Conservation (phyloP, 2,329 filamentous ascomycete species). For the Malbranchea zuffiana region DNA sequence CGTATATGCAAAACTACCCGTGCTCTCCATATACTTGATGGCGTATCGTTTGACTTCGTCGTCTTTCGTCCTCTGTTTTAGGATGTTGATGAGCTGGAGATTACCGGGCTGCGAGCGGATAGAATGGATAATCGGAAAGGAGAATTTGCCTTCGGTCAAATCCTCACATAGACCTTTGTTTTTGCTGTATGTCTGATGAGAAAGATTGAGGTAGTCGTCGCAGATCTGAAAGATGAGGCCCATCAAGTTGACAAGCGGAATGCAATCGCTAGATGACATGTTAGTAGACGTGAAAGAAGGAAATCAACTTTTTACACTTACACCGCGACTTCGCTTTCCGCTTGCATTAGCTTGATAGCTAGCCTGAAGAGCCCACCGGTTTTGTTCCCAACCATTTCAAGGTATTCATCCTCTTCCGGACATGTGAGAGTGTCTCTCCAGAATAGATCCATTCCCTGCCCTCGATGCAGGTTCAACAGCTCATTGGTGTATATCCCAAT, state of each 20-base stretch:
- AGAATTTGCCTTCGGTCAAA: constrained; percentile 25
- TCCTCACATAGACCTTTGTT: constrained; percentile 70
- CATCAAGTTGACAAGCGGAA: constrained; percentile 53
- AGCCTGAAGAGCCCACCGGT: constrained; percentile 33
- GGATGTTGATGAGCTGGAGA: constrained; percentile 72
- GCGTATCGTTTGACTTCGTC: constrained; percentile 82
- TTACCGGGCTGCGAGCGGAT: constrained; percentile 42
- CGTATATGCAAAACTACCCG: constrained; percentile 82
- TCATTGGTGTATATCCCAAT: constrained; percentile 29
- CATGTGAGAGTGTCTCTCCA: constrained; percentile 29
- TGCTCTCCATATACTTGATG: constrained; percentile 78
- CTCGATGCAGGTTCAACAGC: constrained; percentile 29
- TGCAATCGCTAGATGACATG: constrained; percentile 20
- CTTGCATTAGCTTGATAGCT: constrained; percentile 28
- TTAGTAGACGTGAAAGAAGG: constrained; percentile 9
- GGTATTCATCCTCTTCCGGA: constrained; percentile 31
- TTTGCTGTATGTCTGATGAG: constrained; percentile 52
- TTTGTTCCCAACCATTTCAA: constrained; percentile 34
- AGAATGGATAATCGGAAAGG: constrained; percentile 23
- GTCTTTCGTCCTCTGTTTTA: constrained; percentile 74
- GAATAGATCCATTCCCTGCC: constrained; percentile 34
- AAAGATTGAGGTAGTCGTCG: constrained; percentile 74
- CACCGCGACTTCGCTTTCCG: constrained; percentile 17
- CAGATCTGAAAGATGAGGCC: constrained; percentile 29
- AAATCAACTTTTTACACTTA: constrained; percentile 6